Evolutionary conservation across 148 eudicot species (phyloP).

Genomic region (Polygonum aviculare): DNA sequence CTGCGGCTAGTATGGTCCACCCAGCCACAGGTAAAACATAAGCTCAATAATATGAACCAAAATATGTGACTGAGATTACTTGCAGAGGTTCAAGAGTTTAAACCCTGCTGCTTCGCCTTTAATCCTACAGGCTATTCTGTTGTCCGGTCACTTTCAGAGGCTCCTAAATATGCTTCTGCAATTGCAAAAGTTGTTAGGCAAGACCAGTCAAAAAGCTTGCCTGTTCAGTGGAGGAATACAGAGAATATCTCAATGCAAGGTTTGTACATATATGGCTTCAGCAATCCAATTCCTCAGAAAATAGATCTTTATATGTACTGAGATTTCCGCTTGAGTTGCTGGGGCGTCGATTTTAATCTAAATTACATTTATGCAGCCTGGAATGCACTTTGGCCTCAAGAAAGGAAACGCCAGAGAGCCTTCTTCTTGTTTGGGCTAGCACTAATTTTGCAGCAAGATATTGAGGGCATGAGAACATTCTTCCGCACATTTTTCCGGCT

Average conservation of each 20-base stretch:
- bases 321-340: neutral
- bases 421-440: constrained; percentile 94
- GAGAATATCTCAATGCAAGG: constrained; percentile 84
- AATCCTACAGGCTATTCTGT: constrained; percentile 72
- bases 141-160: constrained; percentile 91
- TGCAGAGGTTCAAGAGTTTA: neutral
- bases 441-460: constrained; percentile 79
- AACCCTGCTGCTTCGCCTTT: constrained; percentile 6
- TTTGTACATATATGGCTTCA: constrained; percentile 14
- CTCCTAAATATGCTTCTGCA: constrained; percentile 83
- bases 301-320: no score
- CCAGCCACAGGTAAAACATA: constrained; percentile 78
- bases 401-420: constrained; percentile 92
- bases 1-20: constrained; percentile 99
- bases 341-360: neutral
- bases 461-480: constrained; percentile 80
- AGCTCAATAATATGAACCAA: constrained; percentile 10
- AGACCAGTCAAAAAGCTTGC: constrained; percentile 28
- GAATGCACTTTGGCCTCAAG: constrained; percentile 98
- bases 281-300: neutral
- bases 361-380: constrained; percentile 53
- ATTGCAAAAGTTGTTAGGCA: constrained; percentile 64
- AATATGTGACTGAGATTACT: neutral
- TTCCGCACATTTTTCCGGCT: constrained; percentile 79
- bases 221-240: constrained; percentile 25